phyloP scores from a whole-genome alignment of 2,329 filamentous ascomycete species.

The Emydomyces testavorans region DNA sequence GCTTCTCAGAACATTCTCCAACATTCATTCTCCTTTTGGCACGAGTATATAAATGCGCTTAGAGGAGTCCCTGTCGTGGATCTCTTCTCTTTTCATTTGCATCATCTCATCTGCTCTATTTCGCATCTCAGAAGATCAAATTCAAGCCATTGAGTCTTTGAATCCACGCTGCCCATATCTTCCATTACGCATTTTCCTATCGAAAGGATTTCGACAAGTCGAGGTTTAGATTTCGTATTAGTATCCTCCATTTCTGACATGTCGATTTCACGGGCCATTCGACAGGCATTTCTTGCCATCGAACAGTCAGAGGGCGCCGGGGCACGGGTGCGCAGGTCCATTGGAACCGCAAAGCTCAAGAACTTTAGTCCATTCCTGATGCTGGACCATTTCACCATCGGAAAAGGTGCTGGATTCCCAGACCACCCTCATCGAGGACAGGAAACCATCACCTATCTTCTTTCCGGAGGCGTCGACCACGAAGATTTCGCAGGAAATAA shows the following conservation, averaged over 20 bases:
- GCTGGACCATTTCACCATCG: conserved; percentile 83
- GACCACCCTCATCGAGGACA: conserved; percentile 78
- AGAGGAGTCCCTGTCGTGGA: not conserved
- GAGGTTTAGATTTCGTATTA: not conserved
- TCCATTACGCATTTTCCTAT: not conserved
- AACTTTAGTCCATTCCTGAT: conserved; percentile 91
- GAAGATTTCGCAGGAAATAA: conserved; percentile 82
- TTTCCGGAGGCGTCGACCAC: conserved; percentile 77
- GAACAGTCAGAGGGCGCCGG: conserved; percentile 84
- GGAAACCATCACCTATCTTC: conserved; percentile 80
- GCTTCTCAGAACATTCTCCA: not conserved
- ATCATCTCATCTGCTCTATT: conserved; percentile 1
- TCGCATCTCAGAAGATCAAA: not conserved
- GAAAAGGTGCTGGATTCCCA: conserved; percentile 73
- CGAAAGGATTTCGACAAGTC: not conserved
- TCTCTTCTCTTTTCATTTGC: conserved; percentile 3
- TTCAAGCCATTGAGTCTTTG: not conserved
- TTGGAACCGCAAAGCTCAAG: conserved; percentile 70
- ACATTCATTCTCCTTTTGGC: not conserved
- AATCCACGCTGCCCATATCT: not conserved
- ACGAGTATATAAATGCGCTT: conserved; percentile 7
- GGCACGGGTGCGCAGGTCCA: conserved; percentile 72
- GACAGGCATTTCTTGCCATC: conserved; percentile 68
- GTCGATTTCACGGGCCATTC: conserved; percentile 62
- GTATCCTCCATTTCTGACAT: conserved; percentile 36